Evolutionary conservation across 768 basidiomycete genomes (phyloP).

Genomic region (Leccinum fibrillosum): DNA sequence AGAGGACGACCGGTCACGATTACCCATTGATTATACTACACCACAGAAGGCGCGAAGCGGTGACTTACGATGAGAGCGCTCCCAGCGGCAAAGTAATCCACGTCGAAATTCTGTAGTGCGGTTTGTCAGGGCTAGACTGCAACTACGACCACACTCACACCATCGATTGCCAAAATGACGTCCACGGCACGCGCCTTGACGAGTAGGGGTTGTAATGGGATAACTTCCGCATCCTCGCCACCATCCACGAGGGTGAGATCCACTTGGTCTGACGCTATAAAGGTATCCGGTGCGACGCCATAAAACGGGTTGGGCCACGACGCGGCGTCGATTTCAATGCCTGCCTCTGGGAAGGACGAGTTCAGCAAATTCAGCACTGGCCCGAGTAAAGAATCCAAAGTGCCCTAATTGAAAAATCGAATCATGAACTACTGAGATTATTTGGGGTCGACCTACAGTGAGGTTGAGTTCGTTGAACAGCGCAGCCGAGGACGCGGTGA

Average conservation of each 20-base stretch:
- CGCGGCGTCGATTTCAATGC: constrained; percentile 29
- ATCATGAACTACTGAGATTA: too few species aligned
- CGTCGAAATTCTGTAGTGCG: neutral
- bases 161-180: constrained; percentile 50
- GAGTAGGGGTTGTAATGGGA: constrained; percentile 50
- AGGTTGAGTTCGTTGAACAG: constrained; percentile 32
- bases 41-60: neutral
- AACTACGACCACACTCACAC: constrained; percentile 17
- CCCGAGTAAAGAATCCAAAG: constrained; percentile 10
- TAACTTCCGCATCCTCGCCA: constrained; percentile 40
- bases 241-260: constrained; percentile 38
- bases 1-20: neutral
- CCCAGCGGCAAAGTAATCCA: constrained; percentile 21
- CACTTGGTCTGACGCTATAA: constrained; percentile 31
- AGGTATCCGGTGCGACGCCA: constrained; percentile 33
- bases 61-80: constrained; percentile 26
- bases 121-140: neutral
- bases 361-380: constrained; percentile 16
- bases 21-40: neutral
- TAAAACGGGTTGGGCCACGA: constrained; percentile 38
- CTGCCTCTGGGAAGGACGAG: constrained; percentile 23
- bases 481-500: constrained; percentile 40
- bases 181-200: constrained; percentile 45
- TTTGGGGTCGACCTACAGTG: constrained; percentile 15
- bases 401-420: constrained; percentile 7